Evolutionary conservation across 495 filamentous ascomycete genomes (phyloP).

Genomic region (Lasiosphaeria miniovina): DNA sequence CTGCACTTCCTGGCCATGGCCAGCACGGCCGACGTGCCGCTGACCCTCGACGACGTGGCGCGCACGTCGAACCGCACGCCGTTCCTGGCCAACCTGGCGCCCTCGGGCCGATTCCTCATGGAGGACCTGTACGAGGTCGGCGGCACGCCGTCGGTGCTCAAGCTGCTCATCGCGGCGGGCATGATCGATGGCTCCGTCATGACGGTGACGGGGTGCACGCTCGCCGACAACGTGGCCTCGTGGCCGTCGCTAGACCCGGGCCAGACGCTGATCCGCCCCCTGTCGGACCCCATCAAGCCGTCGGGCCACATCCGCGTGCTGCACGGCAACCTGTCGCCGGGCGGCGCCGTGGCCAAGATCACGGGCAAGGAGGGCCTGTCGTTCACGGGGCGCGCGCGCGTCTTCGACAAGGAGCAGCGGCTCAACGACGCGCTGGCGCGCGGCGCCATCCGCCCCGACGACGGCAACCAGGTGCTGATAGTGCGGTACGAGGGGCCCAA

Average conservation of each 20-base stretch:
- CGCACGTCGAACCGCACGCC: slow-evolving; percentile 85
- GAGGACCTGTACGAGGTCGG: slow-evolving; percentile 94
- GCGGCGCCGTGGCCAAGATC: slow-evolving; percentile 94
- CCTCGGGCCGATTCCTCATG: slow-evolving; percentile 85
- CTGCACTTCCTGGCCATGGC: slow-evolving; percentile 96
- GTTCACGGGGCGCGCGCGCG: slow-evolving; percentile 78
- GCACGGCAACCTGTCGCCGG: slow-evolving; percentile 84
- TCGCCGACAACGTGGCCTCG: slow-evolving; percentile 80
- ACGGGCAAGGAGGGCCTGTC: slow-evolving; percentile 88
- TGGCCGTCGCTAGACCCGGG: slow-evolving; percentile 77
- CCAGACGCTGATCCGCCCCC: slow-evolving; percentile 80
- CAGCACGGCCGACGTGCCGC: slow-evolving; percentile 75
- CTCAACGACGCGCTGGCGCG: slow-evolving; percentile 72
- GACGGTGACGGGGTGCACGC: slow-evolving; percentile 89
- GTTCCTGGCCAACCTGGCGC: slow-evolving; percentile 89
- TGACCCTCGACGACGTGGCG: slow-evolving; percentile 86
- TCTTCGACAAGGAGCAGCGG: slow-evolving; percentile 86
- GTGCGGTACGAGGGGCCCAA: slow-evolving; percentile 95
- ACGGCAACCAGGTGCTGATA: slow-evolving; percentile 77
- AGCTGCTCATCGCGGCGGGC: slow-evolving; percentile 78
- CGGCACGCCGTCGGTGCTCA: slow-evolving; percentile 86
- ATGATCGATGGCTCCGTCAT: slow-evolving; percentile 80
- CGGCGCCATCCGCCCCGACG: slow-evolving; percentile 64
- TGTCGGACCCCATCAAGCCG: slow-evolving; percentile 80
- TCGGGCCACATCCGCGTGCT: slow-evolving; percentile 90